A percentile compares a stretch with the other conserved stretches of the same genome.
phyloP scores from a whole-genome alignment of 345 rosid genomes.

The Populus davidiana region DNA sequence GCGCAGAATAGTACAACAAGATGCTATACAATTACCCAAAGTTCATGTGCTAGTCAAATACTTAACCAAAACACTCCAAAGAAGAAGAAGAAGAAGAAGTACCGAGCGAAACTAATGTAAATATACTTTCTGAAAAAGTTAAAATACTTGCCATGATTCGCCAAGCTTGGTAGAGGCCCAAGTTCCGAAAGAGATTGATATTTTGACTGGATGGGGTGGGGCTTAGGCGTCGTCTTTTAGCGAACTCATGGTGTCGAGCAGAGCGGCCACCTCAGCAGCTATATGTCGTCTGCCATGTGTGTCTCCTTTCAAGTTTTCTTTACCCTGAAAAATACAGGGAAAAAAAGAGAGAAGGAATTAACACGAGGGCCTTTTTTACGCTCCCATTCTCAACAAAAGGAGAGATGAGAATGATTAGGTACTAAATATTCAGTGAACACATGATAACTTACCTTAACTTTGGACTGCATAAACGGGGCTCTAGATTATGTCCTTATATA shows the following conservation, averaged over 20 bases:
- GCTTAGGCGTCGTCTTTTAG: slow-evolving; percentile 34
- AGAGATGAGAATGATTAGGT: slow-evolving; percentile 28
- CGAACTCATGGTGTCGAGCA: slow-evolving; percentile 33
- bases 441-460: slow-evolving; percentile 29
- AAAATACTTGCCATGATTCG: slow-evolving; percentile 28
- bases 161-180: slow-evolving; percentile 60
- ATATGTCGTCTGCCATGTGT: slow-evolving; percentile 36
- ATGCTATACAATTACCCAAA: not conserved
- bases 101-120: not conserved
- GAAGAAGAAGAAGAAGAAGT: not conserved
- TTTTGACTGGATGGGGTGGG: slow-evolving; percentile 45
- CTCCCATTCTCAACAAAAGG: slow-evolving; percentile 32
- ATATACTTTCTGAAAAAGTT: slow-evolving; percentile 9
- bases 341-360: not conserved
- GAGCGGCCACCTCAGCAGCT: slow-evolving; percentile 42
- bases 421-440: slow-evolving; percentile 45
- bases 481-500: not conserved
- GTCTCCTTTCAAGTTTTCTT: slow-evolving; percentile 6
- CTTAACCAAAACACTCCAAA: not conserved
- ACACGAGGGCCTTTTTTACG: slow-evolving; percentile 42
- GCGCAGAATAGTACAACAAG: not conserved
- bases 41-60: not conserved
- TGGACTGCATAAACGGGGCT: slow-evolving; percentile 24
- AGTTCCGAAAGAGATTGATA: slow-evolving; percentile 88
- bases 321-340: not conserved